Base-by-base conservation (phyloP, 108 stramenopile species). In the Skeletonema tropicum region DNA sequence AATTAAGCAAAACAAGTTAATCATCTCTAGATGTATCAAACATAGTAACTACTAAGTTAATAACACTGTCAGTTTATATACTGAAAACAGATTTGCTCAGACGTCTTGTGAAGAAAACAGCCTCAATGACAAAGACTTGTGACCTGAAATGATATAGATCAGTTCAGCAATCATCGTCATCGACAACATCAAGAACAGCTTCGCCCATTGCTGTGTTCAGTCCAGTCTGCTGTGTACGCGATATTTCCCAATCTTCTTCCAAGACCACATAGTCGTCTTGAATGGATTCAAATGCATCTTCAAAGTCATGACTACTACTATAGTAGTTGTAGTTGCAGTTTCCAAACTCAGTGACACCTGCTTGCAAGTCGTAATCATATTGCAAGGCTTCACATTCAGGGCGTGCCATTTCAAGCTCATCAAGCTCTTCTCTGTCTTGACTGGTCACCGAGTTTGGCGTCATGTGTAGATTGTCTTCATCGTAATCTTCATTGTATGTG, bases 401-500 rank as follows among this genome's bases (percentile, higher is more conserved):
- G 0, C 60, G 33, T 55, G 69, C 38, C 75, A 63, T 57, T 35
- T 76, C 75, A 36, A 76, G 68, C 21, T 59, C 65, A 55, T 23
- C 35, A 69, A 76, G 66, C 17, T 76, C 48, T 29, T 76, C 75
- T 13, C 38, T 17, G 49, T 76, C 75, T 69, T 75, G 74, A 10
- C 55, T 75, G 5, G 48, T 59, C 59, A 75, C 67, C 13, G 74
- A 75, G n/a, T 67, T 38, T 9, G 75, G 75, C 31, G 75, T 68
- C 75, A 76, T 76, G 60, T 76, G 75, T 13, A 59, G 60, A 19
- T 62, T 36, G 46, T 57, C 49, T 32, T 35, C 42, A 21, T 76
- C 75, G 41, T 76, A 76, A 57, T 76, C 75, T 57, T 76, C 75
- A 9, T 69, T 62, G 30, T 68, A 76, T 5, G 9, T n/a, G n/a